Evolutionary conservation across 495 filamentous ascomycete species (phyloP).

Genomic region (Entonaema liquescens): DNA sequence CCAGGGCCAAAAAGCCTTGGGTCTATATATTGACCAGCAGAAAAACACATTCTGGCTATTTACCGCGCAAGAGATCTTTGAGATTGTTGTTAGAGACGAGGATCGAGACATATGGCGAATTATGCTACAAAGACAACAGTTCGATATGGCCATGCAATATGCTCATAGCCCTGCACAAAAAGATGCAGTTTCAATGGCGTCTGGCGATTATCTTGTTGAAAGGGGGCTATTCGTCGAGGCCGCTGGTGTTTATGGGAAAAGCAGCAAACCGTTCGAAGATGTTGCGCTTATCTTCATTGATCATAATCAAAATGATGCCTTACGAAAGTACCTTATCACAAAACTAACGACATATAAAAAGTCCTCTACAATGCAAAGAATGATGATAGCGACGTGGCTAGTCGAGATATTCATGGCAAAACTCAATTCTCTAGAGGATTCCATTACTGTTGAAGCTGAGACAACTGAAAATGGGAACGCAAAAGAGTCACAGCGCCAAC

Average conservation of each 20-base stretch:
- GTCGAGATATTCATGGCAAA: constrained; percentile 97
- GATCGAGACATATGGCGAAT: constrained; percentile 95
- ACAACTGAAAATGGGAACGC: constrained; percentile 74
- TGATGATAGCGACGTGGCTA: constrained; percentile 95
- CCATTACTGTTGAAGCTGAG: constrained; percentile 88
- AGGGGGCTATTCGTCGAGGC: constrained; percentile 86
- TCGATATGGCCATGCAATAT: constrained; percentile 85
- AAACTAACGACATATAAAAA: constrained; percentile 87
- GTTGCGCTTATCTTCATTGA: constrained; percentile 92
- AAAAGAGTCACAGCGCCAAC: constrained; percentile 75
- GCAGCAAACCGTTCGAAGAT: constrained; percentile 95
- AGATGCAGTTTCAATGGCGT: constrained; percentile 88
- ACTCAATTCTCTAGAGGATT: constrained; percentile 92
- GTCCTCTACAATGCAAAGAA: constrained; percentile 85
- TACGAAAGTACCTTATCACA: constrained; percentile 87
- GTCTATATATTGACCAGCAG: constrained; percentile 83
- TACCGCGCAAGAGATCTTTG: constrained; percentile 87
- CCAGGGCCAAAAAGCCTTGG: constrained; percentile 76
- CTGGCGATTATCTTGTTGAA: constrained; percentile 83
- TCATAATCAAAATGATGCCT: constrained; percentile 85
- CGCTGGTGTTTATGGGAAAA: constrained; percentile 89
- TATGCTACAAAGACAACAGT: constrained; percentile 82
- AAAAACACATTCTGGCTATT: constrained; percentile 98
- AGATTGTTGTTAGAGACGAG: constrained; percentile 89
- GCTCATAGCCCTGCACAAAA: constrained; percentile 76